Conservation (phyloP, 768 basidiomycete species). For the Pleurotus pulmonarius region DNA sequence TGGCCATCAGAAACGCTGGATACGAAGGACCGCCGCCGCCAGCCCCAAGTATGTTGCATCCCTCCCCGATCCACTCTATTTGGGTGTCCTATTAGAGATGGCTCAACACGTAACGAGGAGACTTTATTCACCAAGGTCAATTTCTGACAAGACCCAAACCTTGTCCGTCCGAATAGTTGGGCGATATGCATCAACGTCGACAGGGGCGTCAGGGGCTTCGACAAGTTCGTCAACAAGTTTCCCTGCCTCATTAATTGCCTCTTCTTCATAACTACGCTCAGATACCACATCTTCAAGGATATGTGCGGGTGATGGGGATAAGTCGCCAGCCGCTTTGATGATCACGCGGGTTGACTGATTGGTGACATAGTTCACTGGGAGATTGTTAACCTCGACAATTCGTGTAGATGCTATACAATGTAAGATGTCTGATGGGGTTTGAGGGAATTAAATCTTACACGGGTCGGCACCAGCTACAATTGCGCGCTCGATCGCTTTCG, state of each 20-base stretch:
- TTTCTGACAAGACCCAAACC: slow-evolving; percentile 43
- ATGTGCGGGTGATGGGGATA: slow-evolving; percentile 15
- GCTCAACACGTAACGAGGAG: background rate
- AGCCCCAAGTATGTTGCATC: slow-evolving; percentile 58
- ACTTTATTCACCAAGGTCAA: slow-evolving; percentile 31
- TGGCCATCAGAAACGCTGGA: slow-evolving; percentile 43
- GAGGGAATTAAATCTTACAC: slow-evolving; percentile 16
- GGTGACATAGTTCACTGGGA: slow-evolving; percentile 35
- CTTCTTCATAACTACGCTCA: slow-evolving; percentile 9
- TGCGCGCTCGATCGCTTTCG: slow-evolving; percentile 38
- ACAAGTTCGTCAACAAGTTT: slow-evolving; percentile 15
- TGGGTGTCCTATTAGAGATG: background rate
- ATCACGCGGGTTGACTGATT: slow-evolving; percentile 51
- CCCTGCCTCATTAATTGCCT: slow-evolving; percentile 11
- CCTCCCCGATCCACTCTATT: slow-evolving; percentile 56
- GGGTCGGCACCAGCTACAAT: slow-evolving; percentile 42
- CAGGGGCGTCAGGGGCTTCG: slow-evolving; percentile 8
- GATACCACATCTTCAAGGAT: slow-evolving; percentile 5
- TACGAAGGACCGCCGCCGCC: slow-evolving; percentile 61
- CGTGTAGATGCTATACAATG: slow-evolving; percentile 12
- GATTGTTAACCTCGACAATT: slow-evolving; percentile 48
- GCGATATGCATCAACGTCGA: slow-evolving; percentile 29
- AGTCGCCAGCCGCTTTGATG: slow-evolving; percentile 59
- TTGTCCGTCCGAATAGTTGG: slow-evolving; percentile 29
- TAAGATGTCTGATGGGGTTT: background rate